Base-by-base conservation (phyloP, 2,329 filamentous ascomycete genomes). In the Botrytis hyacinthi region DNA sequence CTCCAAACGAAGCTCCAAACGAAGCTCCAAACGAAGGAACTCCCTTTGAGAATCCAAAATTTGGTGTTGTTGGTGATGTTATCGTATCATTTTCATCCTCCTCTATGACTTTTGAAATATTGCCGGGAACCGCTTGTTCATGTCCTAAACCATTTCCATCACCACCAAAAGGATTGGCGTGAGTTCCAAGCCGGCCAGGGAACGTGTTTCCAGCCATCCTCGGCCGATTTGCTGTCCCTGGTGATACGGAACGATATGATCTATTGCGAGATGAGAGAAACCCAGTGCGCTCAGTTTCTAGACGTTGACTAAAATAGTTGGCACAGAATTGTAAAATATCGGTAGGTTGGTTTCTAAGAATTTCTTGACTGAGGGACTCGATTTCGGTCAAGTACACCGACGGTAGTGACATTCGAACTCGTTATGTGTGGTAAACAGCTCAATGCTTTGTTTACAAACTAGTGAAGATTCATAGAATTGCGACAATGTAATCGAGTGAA, bases 181-280 rank as follows among this genome's bases (percentile, higher is more conserved):
- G 89, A 70, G 86, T 85, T 82, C 87, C 89, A 76, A 90, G 89
- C 67, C 90, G 89, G 82, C 93, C 94, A 74, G 92, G 92, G 83
- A 97, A 96, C 79, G 86, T 89, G 80, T 88, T 90, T 82, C 90
- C 89, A 78, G 93, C 90, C 92, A 95, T 94, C 77, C 77, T 82
- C 71, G 70, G 62, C 16, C 74, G 65, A 61, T 74, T 77, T 80
- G 73, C 80, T 80, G 79, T 76, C 82, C 81, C 83, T 6, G 71
- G 71, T 35, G 71, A 72, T 59, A 68, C 46, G 83, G 83, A 84
- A 83, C 54, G 57, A 40, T 40, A 61, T 62, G 74, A 59, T 71
- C 48, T 62, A 69, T 62, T 57, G n/a, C 62, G 71, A 40, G 80
- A 83, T 77, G 86, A 83, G 79, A 87, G 82, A 81, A 87, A 86